Evolutionary conservation across 495 filamentous ascomycete genomes (phyloP).

Genomic region (Bathelium albidoporum): DNA sequence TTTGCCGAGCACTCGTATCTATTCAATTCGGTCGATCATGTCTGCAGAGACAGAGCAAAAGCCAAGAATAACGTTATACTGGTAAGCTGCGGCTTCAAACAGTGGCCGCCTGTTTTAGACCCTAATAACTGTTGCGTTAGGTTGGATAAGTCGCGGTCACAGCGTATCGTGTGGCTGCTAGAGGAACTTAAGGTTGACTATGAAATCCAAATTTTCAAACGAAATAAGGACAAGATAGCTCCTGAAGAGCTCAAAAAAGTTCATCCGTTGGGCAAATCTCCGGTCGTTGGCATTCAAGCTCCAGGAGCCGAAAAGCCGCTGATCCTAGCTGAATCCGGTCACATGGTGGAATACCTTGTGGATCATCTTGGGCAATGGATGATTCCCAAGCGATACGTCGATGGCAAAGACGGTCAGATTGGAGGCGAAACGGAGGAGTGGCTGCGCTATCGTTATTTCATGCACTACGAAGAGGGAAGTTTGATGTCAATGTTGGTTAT

Average conservation of each 20-base stretch:
- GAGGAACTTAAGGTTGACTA: conserved; percentile 74
- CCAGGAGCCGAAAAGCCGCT: conserved; percentile 38
- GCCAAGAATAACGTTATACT: conserved; percentile 66
- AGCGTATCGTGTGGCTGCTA: conserved; percentile 81
- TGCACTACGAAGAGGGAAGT: conserved; percentile 76
- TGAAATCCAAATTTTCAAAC: conserved; percentile 64
- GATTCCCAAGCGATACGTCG: conserved; percentile 51
- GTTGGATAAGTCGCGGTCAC: conserved; percentile 69
- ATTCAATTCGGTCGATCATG: conserved; percentile 10
- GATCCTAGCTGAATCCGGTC: conserved; percentile 68
- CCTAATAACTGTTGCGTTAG: conserved; percentile 29
- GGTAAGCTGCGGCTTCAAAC: conserved; percentile 37
- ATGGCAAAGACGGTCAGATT: conserved; percentile 44
- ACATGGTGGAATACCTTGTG: conserved; percentile 69
- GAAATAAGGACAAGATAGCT: conserved; percentile 49
- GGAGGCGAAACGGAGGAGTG: conserved; percentile 67
- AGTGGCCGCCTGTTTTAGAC: too few species aligned
- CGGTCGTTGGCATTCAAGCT: conserved; percentile 53
- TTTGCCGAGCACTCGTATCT: too few species aligned
- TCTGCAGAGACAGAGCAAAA: conserved; percentile 20
- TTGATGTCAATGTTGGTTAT: conserved; percentile 62
- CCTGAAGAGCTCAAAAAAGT: conserved; percentile 62
- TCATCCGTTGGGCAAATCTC: conserved; percentile 80
- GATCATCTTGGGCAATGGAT: conserved; percentile 60
- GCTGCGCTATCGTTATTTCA: conserved; percentile 63